Evolutionary conservation across 345 rosid species (phyloP).

Genomic region (Acer yangbiense): DNA sequence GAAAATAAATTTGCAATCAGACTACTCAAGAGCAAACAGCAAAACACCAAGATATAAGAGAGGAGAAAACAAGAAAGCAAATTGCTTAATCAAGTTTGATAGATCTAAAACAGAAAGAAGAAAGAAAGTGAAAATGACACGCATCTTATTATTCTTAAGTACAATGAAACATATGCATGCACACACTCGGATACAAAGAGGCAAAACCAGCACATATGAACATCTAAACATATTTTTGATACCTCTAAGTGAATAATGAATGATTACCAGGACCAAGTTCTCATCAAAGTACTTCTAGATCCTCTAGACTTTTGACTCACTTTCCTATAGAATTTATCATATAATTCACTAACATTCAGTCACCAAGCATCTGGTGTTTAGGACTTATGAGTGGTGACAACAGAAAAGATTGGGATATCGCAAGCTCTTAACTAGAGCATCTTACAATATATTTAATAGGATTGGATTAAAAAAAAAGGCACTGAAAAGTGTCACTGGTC

Average conservation of each 20-base stretch:
- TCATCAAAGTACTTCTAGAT: not conserved
- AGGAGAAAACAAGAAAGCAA: not conserved
- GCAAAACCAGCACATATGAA: not conserved
- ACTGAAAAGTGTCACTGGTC: not conserved
- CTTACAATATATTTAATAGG: not conserved
- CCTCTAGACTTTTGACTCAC: not conserved
- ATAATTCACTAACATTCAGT: not conserved
- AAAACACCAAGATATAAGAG: constrained; percentile 3
- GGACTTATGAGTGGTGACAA: not conserved
- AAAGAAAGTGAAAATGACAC: not conserved
- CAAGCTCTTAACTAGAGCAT: not conserved
- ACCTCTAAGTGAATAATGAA: not conserved
- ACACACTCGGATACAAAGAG: not conserved
- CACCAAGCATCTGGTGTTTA: not conserved
- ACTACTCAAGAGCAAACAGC: constrained; percentile 1
- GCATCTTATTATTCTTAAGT: not conserved
- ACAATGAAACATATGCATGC: not conserved
- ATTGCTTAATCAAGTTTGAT: not conserved
- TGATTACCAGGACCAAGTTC: not conserved
- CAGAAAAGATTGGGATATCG: not conserved
- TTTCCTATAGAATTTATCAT: not conserved
- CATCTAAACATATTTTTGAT: not conserved
- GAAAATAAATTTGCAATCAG: constrained; percentile 1
- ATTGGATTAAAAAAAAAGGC: not conserved
- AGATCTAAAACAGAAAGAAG: not conserved